Evolutionary conservation across 345 rosid species (phyloP), one percentile per base, ranked within the genome.

Genomic region (Toxicodendron radicans): DNA sequence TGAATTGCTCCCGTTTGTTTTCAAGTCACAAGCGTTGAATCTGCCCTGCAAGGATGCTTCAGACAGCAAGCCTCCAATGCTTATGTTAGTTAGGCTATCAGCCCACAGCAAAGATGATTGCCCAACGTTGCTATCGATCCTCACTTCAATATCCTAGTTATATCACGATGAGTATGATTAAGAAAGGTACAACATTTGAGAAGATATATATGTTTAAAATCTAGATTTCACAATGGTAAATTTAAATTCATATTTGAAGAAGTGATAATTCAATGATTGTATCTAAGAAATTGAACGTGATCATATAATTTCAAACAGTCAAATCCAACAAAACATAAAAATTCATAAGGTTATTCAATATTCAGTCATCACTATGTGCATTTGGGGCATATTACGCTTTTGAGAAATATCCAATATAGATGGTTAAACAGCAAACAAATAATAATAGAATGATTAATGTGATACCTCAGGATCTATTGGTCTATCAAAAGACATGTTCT

Each of bases 1-100:
- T 46, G 70, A 70, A 70, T 62, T 75, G 64, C 23, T 68, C 24
- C 80, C 87, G 80, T 72, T 82, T 82, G 85, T 52, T 68, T 79
- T 80, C 35, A 79, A 75, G 49, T 83, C 79, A 58, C 12, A 49
- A 58, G 58, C 67, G 64, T 52, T 67, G 38, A 78, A 13, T 76
- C 33, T 79, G 43, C 78, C 93, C 71, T 85, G 91, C 83, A 92
- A 71, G 64, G 97, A 90, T 80, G 90, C 94, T 77, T 94, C 97
- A 12, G 97, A 90, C 58, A 94, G 83, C 77, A 92, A 81, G 30
- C 91, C 96, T 70, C 97, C 94, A 46, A 92, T 87, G 85, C 98
- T 95, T 77, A 91, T 84, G 81, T 85, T 83, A 20, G 89, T 82
- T 56, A 90, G 80, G 73, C 80, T 68, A 64, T 91, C 97, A 43